Evolutionary conservation across 1,284 basidiomycete genomes (phyloP).

Genomic region (Cutaneotrichosporon mucoides): DNA sequence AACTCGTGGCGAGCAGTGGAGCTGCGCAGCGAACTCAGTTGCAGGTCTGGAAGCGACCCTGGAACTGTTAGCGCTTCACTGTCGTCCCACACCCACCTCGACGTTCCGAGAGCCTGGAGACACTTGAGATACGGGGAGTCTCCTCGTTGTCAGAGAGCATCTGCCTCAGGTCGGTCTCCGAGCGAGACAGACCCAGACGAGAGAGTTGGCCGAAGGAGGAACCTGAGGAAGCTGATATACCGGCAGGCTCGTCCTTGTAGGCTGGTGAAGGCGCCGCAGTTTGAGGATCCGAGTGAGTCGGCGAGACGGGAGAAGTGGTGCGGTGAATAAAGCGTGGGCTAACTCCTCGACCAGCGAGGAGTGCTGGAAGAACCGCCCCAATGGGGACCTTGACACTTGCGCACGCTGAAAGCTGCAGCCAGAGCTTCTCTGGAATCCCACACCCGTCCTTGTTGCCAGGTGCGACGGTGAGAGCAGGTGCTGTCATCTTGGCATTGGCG

Average conservation of each 20-base stretch:
- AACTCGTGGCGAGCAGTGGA: too few species aligned
- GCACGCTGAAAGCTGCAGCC: conserved; percentile 15
- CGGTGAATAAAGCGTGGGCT: neutral
- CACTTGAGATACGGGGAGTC: neutral
- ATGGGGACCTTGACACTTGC: conserved; percentile 20
- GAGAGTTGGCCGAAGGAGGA: too few species aligned
- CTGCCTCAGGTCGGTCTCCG: neutral
- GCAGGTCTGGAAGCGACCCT: too few species aligned
- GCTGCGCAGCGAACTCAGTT: too few species aligned
- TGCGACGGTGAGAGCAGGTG: conserved; percentile 23
- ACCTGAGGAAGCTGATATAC: too few species aligned
- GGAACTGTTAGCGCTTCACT: too few species aligned
- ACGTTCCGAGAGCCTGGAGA: neutral
- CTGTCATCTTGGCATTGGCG: conserved; percentile 23
- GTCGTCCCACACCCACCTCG: neutral
- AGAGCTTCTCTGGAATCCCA: conserved; percentile 41
- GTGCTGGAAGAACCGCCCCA: conserved; percentile 3
- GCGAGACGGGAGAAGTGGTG: too few species aligned
- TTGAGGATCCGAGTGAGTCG: too few species aligned
- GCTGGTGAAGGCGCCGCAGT: too few species aligned
- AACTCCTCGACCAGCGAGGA: neutral
- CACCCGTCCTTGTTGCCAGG: conserved; percentile 32
- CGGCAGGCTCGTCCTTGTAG: too few species aligned
- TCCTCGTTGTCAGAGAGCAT: neutral
- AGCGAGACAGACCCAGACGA: neutral